Evolutionary conservation across 169 alveolate genomes (phyloP).

Genomic region (Plasmodium fragile): DNA sequence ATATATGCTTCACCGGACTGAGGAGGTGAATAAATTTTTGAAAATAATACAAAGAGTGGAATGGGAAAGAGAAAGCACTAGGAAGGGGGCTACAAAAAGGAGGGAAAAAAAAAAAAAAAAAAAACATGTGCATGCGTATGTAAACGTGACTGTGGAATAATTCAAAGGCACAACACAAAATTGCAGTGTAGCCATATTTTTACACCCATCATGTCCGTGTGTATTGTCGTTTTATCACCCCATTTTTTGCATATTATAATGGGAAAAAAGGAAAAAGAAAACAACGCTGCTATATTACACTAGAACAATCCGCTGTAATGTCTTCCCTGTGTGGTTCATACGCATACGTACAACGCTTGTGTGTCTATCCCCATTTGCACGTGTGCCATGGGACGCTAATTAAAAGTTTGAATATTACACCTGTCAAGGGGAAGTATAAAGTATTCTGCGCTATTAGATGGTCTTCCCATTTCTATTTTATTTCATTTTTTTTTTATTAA

Average conservation of each 20-base stretch:
- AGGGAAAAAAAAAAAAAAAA: slow-evolving; percentile 6
- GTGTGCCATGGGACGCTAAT: not conserved
- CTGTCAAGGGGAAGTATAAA: not conserved
- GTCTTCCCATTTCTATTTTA: not conserved
- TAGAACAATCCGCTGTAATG: not conserved
- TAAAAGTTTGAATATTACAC: not conserved
- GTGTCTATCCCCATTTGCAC: not conserved
- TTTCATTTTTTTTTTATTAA: not conserved
- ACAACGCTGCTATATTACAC: not conserved
- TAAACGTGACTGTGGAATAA: not conserved
- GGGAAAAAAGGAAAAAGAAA: not conserved
- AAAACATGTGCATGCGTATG: not conserved
- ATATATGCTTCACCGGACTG: slow-evolving; percentile 14
- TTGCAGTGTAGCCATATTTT: not conserved
- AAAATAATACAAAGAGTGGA: slow-evolving; percentile 9
- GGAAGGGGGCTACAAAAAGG: not conserved
- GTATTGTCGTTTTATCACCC: not conserved
- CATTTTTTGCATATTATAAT: not conserved
- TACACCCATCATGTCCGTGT: not conserved
- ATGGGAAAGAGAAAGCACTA: not conserved
- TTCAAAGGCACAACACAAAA: not conserved
- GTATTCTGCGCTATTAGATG: not conserved
- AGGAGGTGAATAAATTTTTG: not conserved
- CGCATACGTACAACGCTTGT: not conserved
- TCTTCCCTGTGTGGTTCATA: not conserved